Evolutionary conservation across 208 protist genomes (phyloP).

Genomic region (Acanthamoeba triangularis): DNA sequence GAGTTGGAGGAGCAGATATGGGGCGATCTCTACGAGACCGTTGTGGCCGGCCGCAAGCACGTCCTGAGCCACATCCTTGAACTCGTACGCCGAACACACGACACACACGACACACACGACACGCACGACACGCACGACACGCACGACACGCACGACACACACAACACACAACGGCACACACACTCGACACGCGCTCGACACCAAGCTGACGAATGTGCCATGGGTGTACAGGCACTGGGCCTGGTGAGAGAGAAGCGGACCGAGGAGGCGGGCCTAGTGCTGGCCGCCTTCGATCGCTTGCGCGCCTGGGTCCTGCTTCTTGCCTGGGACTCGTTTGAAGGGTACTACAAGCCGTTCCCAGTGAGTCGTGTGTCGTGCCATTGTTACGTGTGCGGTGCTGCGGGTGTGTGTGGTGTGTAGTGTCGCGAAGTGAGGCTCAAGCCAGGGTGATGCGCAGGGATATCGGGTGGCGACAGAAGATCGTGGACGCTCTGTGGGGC

Average conservation of each 20-base stretch:
- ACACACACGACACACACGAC: no score
- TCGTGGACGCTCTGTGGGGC: conserved; percentile 2
- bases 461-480: conserved; percentile 23
- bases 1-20: conserved; percentile 6
- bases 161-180: no score
- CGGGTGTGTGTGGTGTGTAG: no score
- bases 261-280: neutral
- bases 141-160: no score
- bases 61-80: neutral
- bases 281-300: neutral
- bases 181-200: no score
- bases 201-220: no score
- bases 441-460: neutral
- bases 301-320: conserved; percentile 6
- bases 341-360: no score
- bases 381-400: no score
- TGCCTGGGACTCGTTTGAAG: conserved; percentile 21
- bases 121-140: no score
- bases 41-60: conserved; percentile 13
- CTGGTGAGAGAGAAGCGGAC: neutral
- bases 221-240: neutral
- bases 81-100: neutral
- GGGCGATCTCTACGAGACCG: conserved; percentile 15
- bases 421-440: no score
- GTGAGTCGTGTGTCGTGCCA: no score